phyloP scores from a whole-genome alignment of 2,329 filamentous ascomycete species.

The Stachybotrys elegans region DNA sequence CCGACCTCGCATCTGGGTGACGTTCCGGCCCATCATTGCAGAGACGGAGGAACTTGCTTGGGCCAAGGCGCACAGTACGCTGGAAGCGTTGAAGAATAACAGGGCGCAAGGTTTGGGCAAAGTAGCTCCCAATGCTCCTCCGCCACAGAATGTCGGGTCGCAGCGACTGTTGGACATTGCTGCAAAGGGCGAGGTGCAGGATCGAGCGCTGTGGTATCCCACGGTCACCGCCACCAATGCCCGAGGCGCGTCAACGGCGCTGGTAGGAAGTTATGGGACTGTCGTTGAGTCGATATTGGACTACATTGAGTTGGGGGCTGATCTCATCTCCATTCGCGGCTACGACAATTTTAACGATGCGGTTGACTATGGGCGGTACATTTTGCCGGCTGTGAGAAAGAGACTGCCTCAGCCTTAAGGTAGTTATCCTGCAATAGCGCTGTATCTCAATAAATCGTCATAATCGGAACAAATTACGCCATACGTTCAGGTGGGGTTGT shows the following conservation, averaged over 20 bases:
- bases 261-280: conserved; percentile 50
- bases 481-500: too few species aligned
- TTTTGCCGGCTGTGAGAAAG: conserved; percentile 50
- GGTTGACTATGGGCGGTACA: conserved; percentile 53
- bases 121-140: conserved; percentile 9
- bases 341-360: conserved; percentile 58
- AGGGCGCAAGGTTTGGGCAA: conserved; percentile 28
- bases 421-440: too few species aligned
- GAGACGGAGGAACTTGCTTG: conserved; percentile 60
- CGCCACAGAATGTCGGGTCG: conserved; percentile 54
- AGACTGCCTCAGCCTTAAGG: too few species aligned
- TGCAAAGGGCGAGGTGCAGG: conserved; percentile 49
- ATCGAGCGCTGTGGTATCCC: conserved; percentile 58
- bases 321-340: conserved; percentile 55
- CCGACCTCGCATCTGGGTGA: conserved; percentile 57
- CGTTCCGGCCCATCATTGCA: conserved; percentile 56
- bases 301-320: conserved; percentile 51
- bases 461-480: too few species aligned
- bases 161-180: conserved; percentile 56
- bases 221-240: conserved; percentile 58
- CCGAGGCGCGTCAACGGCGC: conserved; percentile 52
- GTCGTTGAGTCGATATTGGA: conserved; percentile 50
- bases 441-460: too few species aligned
- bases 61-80: conserved; percentile 52
- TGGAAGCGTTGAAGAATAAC: conserved; percentile 45